phyloP scores from a whole-genome alignment of 2,329 filamentous ascomycete genomes.

The Dendrostoma leiphaemia region DNA sequence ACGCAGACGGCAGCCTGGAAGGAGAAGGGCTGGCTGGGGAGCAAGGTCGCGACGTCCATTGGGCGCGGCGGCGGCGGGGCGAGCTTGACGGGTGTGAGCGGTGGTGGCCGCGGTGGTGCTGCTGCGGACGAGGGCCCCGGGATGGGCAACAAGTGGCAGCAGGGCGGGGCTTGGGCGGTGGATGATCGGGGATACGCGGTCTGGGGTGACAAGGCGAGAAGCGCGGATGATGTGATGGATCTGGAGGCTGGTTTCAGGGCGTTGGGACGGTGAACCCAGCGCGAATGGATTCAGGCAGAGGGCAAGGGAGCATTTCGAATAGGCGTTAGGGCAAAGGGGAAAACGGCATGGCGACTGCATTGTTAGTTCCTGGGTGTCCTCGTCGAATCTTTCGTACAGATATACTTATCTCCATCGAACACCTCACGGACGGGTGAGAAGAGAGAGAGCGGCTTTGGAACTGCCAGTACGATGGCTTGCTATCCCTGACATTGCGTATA shows the following conservation, averaged over 20 bases:
- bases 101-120: too few relatives aligned
- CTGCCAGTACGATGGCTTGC: too few relatives aligned
- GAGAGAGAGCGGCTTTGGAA: too few relatives aligned
- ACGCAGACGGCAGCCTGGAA: conserved; percentile 52
- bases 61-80: conserved; percentile 24
- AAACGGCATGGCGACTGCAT: too few relatives aligned
- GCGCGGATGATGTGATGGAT: conserved; percentile 51
- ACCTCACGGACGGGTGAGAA: too few relatives aligned
- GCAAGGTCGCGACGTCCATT: conserved; percentile 47
- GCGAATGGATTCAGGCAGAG: not conserved
- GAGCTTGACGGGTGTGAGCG: conserved; percentile 24
- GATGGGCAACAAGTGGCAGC: conserved; percentile 58
- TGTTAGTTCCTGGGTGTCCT: too few relatives aligned
- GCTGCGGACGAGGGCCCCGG: conserved; percentile 36
- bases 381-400: too few relatives aligned
- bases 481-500: too few relatives aligned
- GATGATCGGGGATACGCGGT: conserved; percentile 48
- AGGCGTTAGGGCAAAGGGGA: too few relatives aligned
- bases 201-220: conserved; percentile 47
- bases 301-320: not conserved
- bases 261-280: conserved; percentile 34
- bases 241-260: conserved; percentile 45
- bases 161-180: conserved; percentile 50
- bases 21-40: conserved; percentile 54
- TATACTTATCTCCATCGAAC: too few relatives aligned